Conservation (phyloP, 1,284 basidiomycete genomes). For the Puccinia coronata region DNA sequence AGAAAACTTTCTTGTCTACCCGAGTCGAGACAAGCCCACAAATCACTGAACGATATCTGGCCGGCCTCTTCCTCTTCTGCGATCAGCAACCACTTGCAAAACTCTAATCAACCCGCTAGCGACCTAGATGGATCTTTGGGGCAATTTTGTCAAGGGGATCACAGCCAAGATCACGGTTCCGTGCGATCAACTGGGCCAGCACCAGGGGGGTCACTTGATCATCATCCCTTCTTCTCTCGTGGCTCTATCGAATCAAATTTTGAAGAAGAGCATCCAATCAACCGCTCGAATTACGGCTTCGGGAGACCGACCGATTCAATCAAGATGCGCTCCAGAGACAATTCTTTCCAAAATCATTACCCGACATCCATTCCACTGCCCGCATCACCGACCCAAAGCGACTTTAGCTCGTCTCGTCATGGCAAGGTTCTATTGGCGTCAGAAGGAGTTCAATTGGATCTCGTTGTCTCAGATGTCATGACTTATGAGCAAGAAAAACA, state of each 20-base stretch:
- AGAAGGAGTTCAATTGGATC: conserved; percentile 24
- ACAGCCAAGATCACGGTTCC: background rate
- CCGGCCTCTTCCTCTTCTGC: conserved; percentile 17
- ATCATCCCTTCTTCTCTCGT: background rate
- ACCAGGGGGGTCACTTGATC: background rate
- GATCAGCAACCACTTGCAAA: background rate
- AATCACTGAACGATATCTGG: background rate
- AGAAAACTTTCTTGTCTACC: background rate
- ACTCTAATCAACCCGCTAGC: background rate
- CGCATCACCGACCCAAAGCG: background rate
- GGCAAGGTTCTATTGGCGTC: conserved; percentile 27
- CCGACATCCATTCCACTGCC: conserved; percentile 21
- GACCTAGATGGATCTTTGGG: background rate
- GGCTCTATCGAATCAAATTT: background rate
- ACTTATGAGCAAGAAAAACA: conserved; percentile 19
- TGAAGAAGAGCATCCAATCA: background rate
- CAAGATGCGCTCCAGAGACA: background rate
- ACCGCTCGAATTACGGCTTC: background rate
- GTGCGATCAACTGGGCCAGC: background rate
- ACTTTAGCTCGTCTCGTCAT: background rate
- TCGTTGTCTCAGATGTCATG: conserved; percentile 27
- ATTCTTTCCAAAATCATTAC: background rate
- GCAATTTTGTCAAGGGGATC: background rate
- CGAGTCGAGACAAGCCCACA: background rate
- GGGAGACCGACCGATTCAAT: background rate